A percentile compares a stretch with the other conserved stretches of the same genome.
Conservation (phyloP, 371 early-diverging fungal genomes). For the Nematocida minor region DNA sequence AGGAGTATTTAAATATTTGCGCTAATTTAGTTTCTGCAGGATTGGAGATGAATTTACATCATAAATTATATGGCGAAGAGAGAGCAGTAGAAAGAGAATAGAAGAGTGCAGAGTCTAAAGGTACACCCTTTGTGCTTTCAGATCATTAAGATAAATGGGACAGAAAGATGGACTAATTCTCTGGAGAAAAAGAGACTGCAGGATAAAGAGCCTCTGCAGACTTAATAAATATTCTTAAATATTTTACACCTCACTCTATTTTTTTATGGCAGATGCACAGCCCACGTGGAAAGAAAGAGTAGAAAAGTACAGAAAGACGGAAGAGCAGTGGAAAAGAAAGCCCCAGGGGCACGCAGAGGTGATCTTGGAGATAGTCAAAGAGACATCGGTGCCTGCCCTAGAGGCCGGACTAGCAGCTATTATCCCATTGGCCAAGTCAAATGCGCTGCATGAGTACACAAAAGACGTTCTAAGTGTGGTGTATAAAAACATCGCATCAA, state of each 20-base stretch:
- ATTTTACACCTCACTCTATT: conserved; percentile 27
- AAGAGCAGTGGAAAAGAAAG: conserved; percentile 21
- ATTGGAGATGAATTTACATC: no score
- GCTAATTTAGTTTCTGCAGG: no score
- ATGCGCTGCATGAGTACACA: background rate
- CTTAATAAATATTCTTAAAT: background rate
- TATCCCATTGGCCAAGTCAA: conserved; percentile 16
- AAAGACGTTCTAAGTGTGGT: conserved; percentile 3
- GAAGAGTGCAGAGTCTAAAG: no score
- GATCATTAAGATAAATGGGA: no score
- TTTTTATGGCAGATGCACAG: conserved; percentile 38
- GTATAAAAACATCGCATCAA: conserved; percentile 23
- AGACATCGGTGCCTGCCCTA: conserved; percentile 35
- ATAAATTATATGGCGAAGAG: no score
- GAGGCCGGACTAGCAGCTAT: conserved; percentile 44
- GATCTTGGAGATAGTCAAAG: conserved; percentile 22
- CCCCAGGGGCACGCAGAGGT: background rate
- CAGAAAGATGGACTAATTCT: no score
- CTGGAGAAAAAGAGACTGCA: no score
- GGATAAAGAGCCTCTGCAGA: no score
- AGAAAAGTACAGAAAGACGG: conserved; percentile 22
- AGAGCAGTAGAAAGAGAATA: no score
- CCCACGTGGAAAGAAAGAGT: conserved; percentile 49
- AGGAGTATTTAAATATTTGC: no score
- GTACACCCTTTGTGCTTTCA: no score